Percentiles rank a stretch among this genome's conserved stretches.
Conservation (phyloP, 148 eudicot species). For the Cornus kousa region DNA sequence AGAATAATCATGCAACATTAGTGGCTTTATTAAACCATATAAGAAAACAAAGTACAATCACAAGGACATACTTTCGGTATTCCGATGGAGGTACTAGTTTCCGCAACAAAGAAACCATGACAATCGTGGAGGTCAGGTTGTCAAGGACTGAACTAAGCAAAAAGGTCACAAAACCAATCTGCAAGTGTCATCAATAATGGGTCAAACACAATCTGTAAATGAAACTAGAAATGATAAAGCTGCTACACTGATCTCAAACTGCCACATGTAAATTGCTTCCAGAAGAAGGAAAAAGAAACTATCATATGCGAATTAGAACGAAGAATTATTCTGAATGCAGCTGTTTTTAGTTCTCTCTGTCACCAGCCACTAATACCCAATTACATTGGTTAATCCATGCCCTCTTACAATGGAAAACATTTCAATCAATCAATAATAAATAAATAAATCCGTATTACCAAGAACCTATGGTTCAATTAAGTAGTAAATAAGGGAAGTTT, state of each 20-base stretch:
- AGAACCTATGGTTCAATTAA: not conserved
- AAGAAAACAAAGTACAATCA: not conserved
- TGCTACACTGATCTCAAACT: not conserved
- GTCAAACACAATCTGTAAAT: not conserved
- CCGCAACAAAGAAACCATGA: conserved; percentile 93
- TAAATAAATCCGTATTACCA: not conserved
- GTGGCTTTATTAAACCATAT: not conserved
- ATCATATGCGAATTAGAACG: not conserved
- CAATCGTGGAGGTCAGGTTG: conserved; percentile 95
- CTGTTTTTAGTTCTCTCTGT: not conserved
- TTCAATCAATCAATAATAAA: not conserved
- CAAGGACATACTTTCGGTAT: conserved; percentile 79
- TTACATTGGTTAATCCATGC: not conserved
- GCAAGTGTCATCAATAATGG: conserved; percentile 35
- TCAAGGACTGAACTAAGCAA: conserved; percentile 92
- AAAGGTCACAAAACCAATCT: conserved; percentile 96
- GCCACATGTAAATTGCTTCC: not conserved
- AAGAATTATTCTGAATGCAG: not conserved
- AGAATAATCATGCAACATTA: not conserved
- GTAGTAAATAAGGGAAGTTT: not conserved
- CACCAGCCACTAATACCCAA: not conserved
- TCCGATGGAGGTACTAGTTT: conserved; percentile 90
- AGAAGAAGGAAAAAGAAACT: too few relatives aligned
- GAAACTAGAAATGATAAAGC: not conserved
- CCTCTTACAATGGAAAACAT: not conserved